phyloP scores from a whole-genome alignment of 2,329 filamentous ascomycete genomes.

The Tolypocladium ophioglossoides region DNA sequence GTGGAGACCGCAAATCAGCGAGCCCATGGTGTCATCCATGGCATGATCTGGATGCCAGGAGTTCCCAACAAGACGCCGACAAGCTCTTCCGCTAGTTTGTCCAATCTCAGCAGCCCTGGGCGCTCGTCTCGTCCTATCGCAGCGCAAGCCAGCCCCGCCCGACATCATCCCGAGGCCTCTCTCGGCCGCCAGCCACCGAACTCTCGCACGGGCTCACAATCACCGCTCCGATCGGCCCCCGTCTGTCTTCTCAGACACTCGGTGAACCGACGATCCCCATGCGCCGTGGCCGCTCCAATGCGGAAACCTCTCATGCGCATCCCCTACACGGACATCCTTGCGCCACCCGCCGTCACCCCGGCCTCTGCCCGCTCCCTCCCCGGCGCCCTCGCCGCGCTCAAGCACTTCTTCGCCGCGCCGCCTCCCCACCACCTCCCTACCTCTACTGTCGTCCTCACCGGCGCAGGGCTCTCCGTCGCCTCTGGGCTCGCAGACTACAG shows the following conservation, averaged over 20 bases:
- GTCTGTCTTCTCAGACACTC: too few species aligned
- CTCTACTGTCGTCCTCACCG: conserved; percentile 49
- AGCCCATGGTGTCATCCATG: background rate
- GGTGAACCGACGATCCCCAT: conserved; percentile 16
- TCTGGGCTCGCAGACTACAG: conserved; percentile 91
- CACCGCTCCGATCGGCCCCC: background rate
- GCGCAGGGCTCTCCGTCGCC: conserved; percentile 86
- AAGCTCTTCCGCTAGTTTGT: too few species aligned
- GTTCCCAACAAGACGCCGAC: background rate
- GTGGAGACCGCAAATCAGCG: background rate
- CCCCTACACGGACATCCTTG: conserved; percentile 77
- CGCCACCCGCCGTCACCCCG: conserved; percentile 66
- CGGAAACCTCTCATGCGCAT: conserved; percentile 72
- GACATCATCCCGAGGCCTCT: background rate
- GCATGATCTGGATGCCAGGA: background rate
- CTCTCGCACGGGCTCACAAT: too few species aligned
- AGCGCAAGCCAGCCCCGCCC: background rate
- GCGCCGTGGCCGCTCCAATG: conserved; percentile 29
- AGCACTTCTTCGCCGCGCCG: conserved; percentile 60
- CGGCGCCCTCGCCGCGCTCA: conserved; percentile 68
- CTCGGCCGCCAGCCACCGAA: background rate
- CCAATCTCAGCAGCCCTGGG: too few species aligned
- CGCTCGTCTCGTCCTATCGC: background rate
- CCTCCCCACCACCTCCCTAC: conserved; percentile 37
- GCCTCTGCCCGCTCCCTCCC: conserved; percentile 55